A percentile compares a stretch with the other conserved stretches of the same genome.
Conservation (phyloP, 805 yeast species). For the Candida insectorum region DNA sequence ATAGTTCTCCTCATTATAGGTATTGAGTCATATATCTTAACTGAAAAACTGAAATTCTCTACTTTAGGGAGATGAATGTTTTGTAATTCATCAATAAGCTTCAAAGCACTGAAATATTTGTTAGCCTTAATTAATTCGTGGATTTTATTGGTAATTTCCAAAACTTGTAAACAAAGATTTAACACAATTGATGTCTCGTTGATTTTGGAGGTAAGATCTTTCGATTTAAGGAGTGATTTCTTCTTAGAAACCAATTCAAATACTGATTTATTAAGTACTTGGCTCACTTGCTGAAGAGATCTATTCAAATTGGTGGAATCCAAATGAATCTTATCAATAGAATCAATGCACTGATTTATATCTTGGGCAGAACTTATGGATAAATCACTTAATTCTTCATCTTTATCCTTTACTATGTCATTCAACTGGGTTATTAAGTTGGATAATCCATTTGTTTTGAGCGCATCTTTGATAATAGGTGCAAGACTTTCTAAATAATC, state of each 20-base stretch:
- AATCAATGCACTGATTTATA: constrained; percentile 56
- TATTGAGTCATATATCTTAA: constrained; percentile 67
- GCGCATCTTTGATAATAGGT: constrained; percentile 66
- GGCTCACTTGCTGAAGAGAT: constrained; percentile 56
- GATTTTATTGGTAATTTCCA: constrained; percentile 82
- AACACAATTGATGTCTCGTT: constrained; percentile 69
- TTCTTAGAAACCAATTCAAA: constrained; percentile 60
- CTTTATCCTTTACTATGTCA: constrained; percentile 55
- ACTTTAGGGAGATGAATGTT: constrained; percentile 66
- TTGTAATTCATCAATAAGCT: constrained; percentile 72
- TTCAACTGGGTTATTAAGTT: constrained; percentile 56
- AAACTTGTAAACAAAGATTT: constrained; percentile 69
- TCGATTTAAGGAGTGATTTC: constrained; percentile 54
- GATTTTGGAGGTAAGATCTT: constrained; percentile 63
- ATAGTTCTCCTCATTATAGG: constrained; percentile 74
- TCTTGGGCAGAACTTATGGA: constrained; percentile 61
- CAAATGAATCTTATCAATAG: constrained; percentile 58
- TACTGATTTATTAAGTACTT: constrained; percentile 62
- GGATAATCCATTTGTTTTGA: constrained; percentile 51
- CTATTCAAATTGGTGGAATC: constrained; percentile 54
- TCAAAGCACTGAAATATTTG: constrained; percentile 82
- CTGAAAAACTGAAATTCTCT: constrained; percentile 71
- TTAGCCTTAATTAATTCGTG: constrained; percentile 74
- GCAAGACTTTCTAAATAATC: constrained; percentile 79
- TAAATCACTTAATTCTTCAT: constrained; percentile 56